Percentiles rank a stretch among this genome's conserved stretches.
phyloP scores from a whole-genome alignment of 2,329 filamentous ascomycete species.

The Zymoseptoria crescenta region DNA sequence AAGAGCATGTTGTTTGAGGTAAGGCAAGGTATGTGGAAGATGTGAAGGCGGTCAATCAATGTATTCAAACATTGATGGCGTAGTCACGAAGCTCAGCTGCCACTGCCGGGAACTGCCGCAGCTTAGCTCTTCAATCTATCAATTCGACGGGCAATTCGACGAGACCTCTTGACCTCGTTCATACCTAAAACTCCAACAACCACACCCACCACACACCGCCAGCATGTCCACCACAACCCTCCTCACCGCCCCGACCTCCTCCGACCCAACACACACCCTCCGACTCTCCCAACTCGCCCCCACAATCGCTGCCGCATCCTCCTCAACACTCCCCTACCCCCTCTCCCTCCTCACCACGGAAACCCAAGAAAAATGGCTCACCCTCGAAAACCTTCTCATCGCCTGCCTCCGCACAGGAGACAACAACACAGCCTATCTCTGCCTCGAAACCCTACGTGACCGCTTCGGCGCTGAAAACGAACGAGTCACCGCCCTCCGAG shows the following conservation, averaged over 20 bases:
- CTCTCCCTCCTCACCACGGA: slow-evolving; percentile 52
- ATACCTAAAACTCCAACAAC: not conserved
- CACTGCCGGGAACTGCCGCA: not conserved
- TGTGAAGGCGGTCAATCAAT: not conserved
- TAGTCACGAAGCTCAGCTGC: not conserved
- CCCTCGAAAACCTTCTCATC: slow-evolving; percentile 79
- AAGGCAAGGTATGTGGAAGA: slow-evolving; percentile 3
- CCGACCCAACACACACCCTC: slow-evolving; percentile 35
- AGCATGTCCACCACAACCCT: slow-evolving; percentile 19
- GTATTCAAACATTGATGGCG: not conserved
- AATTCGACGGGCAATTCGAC: not conserved
- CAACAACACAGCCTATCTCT: slow-evolving; percentile 65
- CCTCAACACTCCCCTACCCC: slow-evolving; percentile 39
- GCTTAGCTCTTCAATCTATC: not conserved
- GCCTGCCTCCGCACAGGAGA: slow-evolving; percentile 79
- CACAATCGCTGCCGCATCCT: slow-evolving; percentile 30
- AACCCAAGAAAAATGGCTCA: slow-evolving; percentile 71
- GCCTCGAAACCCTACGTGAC: slow-evolving; percentile 64
- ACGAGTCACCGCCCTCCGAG: slow-evolving; percentile 73
- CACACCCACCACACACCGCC: not conserved
- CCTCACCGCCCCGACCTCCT: slow-evolving; percentile 30
- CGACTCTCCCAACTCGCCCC: slow-evolving; percentile 43
- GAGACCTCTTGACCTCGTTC: not conserved
- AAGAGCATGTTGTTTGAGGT: slow-evolving; percentile 1
- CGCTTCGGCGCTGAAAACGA: slow-evolving; percentile 83